Evolutionary conservation across 2,329 filamentous ascomycete genomes (phyloP).

Genomic region (Fusarium devonianum): DNA sequence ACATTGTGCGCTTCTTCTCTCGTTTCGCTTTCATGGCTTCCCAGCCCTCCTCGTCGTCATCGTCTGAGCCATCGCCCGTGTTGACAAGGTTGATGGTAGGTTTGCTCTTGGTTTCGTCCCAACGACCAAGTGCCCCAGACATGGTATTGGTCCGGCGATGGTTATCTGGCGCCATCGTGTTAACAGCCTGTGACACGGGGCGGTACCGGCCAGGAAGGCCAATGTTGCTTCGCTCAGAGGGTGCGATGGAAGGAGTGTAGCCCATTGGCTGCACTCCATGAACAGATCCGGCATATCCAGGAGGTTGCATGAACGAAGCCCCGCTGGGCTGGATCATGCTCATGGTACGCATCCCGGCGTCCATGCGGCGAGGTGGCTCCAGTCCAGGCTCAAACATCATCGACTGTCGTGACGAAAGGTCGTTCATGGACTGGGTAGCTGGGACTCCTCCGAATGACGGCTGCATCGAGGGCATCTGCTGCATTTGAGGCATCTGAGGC

Average conservation of each 20-base stretch:
- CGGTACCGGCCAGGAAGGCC: slow-evolving; percentile 90
- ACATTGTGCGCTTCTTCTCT: slow-evolving; percentile 71
- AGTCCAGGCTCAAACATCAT: slow-evolving; percentile 56
- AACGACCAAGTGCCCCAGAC: slow-evolving; percentile 44
- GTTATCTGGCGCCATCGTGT: slow-evolving; percentile 39
- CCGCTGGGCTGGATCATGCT: slow-evolving; percentile 81
- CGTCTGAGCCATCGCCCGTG: slow-evolving; percentile 53
- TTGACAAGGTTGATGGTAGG: slow-evolving; percentile 49
- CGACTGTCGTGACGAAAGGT: slow-evolving; percentile 54
- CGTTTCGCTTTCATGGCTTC: slow-evolving; percentile 74
- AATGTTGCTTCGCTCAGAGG: slow-evolving; percentile 93
- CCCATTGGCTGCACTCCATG: slow-evolving; percentile 54
- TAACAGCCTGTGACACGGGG: slow-evolving; percentile 75
- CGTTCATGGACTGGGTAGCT: slow-evolving; percentile 53
- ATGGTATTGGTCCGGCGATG: slow-evolving; percentile 47
- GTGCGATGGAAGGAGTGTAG: slow-evolving; percentile 91
- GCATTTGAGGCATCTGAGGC: slow-evolving; percentile 22
- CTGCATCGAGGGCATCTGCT: slow-evolving; percentile 38
- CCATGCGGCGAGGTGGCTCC: slow-evolving; percentile 52
- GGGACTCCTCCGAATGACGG: slow-evolving; percentile 40
- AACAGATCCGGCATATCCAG: slow-evolving; percentile 43
- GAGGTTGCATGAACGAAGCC: slow-evolving; percentile 61
- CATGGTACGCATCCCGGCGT: slow-evolving; percentile 71
- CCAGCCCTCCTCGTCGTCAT: slow-evolving; percentile 74
- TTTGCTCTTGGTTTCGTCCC: slow-evolving; percentile 45